Evolutionary conservation across 169 alveolate species (phyloP), one percentile per base, ranked within the genome.

Genomic region (Plasmodium malariae): DNA sequence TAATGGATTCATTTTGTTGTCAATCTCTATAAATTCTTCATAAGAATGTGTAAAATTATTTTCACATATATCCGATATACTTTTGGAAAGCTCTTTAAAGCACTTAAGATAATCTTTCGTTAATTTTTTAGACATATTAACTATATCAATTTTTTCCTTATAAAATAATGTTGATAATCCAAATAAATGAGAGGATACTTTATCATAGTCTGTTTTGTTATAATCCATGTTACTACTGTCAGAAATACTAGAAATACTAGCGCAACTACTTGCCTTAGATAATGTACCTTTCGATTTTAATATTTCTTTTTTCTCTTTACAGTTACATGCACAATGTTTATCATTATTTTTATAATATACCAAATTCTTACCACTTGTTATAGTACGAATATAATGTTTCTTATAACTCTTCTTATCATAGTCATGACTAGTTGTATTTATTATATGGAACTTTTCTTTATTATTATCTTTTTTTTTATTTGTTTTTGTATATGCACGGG

Each of bases 111-210:
- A 55, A 2, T 73, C 24, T 28, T 54, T 14, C 37, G 70, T 48
- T 17, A 73, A 60, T 9, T 28, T 9, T n/a, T 21, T 54, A 26
- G 69, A n/a, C 71, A 73, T 6, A 28, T 51, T 19, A 32, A 17
- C 59, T 1, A 73, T 9, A 37, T 73, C 17, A 14, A 26, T 5
- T 26, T 30, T 51, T 5, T 73, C 28, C 3, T 43, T 30, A 60
- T 51, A 73, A 60, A 73, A 55, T 34, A 73, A 34, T 14, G n/a
- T 43, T 19, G 83, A 63, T 12, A 43, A 6, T 3, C 83, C 48
- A n/a, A 70, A 48, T 36, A 70, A 34, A 7, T 70, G 83, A 24
- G 68, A 11, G 12, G 45, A 0, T 34, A 70, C 45, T 48, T 19
- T 70, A 17, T 48, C 83, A 54, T 70, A 21, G 17, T 43, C 19